Base-by-base conservation (phyloP, 2,329 filamentous ascomycete genomes). In the Onygena corvina region DNA sequence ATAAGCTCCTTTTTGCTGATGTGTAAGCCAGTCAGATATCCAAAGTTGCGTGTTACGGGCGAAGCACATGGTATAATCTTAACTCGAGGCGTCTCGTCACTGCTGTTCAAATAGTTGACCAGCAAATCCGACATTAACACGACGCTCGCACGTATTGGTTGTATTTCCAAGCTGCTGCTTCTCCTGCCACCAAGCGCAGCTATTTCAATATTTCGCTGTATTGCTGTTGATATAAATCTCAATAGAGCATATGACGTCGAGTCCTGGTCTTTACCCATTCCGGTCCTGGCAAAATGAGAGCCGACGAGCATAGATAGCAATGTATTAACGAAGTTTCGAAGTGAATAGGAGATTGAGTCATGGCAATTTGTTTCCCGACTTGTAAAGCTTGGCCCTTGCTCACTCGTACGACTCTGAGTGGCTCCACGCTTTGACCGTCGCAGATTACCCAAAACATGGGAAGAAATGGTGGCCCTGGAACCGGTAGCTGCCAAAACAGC, bases 1-100 rank as follows among this genome's bases (percentile, higher is more conserved):
- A 67, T 48, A 27, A 64, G 51, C 18, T 64, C 59, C 11, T 62
- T 55, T 33, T 61, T 61, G 38, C 57, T 52, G 7, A 57, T 57
- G 47, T 67, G 55, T 16, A 50, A 50, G 16, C 57, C 48, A 20
- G 61, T 63, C 47, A 62, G 64, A 25, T 56, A 49, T 31, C 67
- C 63, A 27, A 67, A 50, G 30, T 53, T 56, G 18, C 55, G 56
- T 33, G 54, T 35, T 48, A 54, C 34, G 5, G 38, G 38, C 12
- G 14, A 27, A n/a, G 21, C 38, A 8, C 7, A 8, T 14, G 14
- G 21, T 16, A n/a, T 23, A 7, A 29, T n/a, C 8, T 36, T 29
- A 9, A n/a, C 47, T 23, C 20, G 5, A 23, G 9, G 7, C 23
- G 23, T 16, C 50, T 20, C 9, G 25, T 20, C 4, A 20, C 4